Percentiles rank a stretch among this genome's conserved stretches.
Evolutionary conservation across 306 rosid genomes (phyloP).

Genomic region (Prunus mongolica): DNA sequence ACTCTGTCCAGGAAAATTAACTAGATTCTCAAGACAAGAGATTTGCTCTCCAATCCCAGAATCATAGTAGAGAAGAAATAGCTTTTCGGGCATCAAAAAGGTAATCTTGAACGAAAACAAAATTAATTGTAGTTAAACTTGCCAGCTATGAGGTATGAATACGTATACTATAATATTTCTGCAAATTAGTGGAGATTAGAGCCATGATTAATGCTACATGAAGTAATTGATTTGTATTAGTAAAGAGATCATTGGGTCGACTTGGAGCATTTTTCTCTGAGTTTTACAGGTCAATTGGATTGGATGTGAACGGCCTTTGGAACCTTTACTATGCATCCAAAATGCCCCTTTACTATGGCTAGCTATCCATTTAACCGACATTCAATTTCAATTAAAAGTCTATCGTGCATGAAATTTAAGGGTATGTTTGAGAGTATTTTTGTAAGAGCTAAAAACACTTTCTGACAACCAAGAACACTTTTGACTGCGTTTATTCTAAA

Average conservation of each 20-base stretch:
- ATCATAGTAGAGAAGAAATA: neutral
- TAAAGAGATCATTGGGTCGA: neutral
- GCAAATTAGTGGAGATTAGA: neutral
- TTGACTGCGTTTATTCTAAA: fast-evolving
- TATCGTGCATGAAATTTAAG: too few species aligned
- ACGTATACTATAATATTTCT: neutral
- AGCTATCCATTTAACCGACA: neutral
- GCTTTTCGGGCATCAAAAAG: neutral
- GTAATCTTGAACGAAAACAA: neutral
- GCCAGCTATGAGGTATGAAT: neutral
- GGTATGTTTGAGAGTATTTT: too few species aligned
- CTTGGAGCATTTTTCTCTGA: neutral
- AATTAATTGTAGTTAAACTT: neutral
- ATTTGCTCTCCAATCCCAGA: neutral
- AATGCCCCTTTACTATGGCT: neutral
- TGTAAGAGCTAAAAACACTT: too few species aligned
- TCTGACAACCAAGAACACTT: too few species aligned
- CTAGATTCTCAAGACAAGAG: neutral
- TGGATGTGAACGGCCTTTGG: neutral
- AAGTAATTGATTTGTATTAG: neutral
- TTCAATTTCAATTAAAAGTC: too few species aligned
- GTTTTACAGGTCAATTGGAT: neutral
- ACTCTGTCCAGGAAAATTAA: neutral
- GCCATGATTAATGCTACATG: neutral
- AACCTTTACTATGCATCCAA: neutral